A percentile compares a stretch with the other conserved stretches of the same genome.
phyloP scores from a whole-genome alignment of 768 basidiomycete species.

The Pleurotus giganteus region DNA sequence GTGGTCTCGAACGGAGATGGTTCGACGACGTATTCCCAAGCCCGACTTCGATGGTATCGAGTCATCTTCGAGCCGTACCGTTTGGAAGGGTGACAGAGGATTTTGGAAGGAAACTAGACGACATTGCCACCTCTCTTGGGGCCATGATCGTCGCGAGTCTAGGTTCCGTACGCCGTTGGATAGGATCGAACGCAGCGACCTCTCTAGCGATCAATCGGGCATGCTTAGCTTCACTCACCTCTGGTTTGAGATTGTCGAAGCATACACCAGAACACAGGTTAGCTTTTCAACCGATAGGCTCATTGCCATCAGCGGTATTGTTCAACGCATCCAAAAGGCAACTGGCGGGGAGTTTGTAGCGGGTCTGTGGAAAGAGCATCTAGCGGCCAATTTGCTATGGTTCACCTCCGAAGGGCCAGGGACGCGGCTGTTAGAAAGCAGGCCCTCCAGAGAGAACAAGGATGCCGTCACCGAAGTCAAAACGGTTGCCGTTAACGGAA shows the following conservation, averaged over 20 bases:
- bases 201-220: background rate
- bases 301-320: background rate
- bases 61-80: background rate
- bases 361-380: background rate
- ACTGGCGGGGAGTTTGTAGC: background rate
- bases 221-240: background rate
- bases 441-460: no score
- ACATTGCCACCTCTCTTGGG: background rate
- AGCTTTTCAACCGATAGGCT: background rate
- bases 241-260: background rate
- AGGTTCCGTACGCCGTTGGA: background rate
- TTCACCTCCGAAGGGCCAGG: background rate
- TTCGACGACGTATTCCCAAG: background rate
- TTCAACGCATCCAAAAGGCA: background rate
- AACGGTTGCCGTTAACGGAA: no score
- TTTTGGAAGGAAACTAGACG: background rate
- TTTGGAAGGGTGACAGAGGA: background rate
- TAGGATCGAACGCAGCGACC: background rate
- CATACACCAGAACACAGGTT: background rate
- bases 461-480: no score
- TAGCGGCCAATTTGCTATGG: background rate
- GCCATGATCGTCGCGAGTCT: background rate
- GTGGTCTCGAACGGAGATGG: background rate
- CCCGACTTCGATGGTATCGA: background rate
- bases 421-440: background rate